Evolutionary conservation across 2,329 filamentous ascomycete species (phyloP).

Genomic region (Iodosphaeria phyllophila): DNA sequence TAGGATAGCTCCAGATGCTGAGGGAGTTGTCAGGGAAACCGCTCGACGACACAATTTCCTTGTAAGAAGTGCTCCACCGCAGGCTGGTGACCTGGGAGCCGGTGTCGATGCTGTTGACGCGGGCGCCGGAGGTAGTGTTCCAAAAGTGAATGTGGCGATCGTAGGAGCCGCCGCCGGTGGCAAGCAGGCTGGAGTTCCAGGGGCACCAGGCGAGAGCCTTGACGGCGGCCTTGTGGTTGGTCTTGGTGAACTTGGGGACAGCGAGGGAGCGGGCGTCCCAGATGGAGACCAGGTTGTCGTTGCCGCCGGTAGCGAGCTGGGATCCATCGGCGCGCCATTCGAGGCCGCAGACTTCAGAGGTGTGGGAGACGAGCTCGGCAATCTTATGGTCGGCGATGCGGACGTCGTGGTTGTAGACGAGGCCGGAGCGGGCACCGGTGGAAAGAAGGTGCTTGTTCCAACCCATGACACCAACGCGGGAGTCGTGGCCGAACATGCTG

Average conservation of each 20-base stretch:
- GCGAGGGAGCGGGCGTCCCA: slow-evolving; percentile 91
- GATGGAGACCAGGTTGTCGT: slow-evolving; percentile 97
- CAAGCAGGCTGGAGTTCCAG: slow-evolving; percentile 94
- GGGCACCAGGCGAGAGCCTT: slow-evolving; percentile 98
- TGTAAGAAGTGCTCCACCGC: slow-evolving; percentile 91
- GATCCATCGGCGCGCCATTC: slow-evolving; percentile 96
- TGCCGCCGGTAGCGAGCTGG: slow-evolving; percentile 91
- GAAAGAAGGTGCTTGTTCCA: slow-evolving; percentile 98
- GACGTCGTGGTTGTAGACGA: slow-evolving; percentile 97
- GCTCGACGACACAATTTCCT: slow-evolving; percentile 92
- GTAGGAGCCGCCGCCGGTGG: slow-evolving; percentile 88
- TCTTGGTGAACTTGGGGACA: slow-evolving; percentile 98
- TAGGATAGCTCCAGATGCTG: slow-evolving; percentile 98
- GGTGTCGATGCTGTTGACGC: slow-evolving; percentile 98
- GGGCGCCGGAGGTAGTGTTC: slow-evolving; percentile 95
- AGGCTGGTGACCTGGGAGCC: slow-evolving; percentile 94
- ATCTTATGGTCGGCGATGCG: slow-evolving; percentile 96
- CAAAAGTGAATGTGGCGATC: slow-evolving; percentile 99
- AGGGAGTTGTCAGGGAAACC: slow-evolving; percentile 99
- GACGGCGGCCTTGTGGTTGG: slow-evolving; percentile 96
- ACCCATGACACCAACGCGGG: slow-evolving; percentile 91
- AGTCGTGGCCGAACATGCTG: slow-evolving; percentile 96
- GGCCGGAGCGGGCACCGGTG: slow-evolving; percentile 80
- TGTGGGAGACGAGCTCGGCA: slow-evolving; percentile 91
- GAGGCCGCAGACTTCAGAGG: slow-evolving; percentile 91